Percentiles rank a stretch among this genome's conserved stretches.
These are phyloP conservation scores for Alternaria incomplexa DNA, from an alignment of 2,329 filamentous ascomycete genomes.

Conservation along the genomic window DNA sequence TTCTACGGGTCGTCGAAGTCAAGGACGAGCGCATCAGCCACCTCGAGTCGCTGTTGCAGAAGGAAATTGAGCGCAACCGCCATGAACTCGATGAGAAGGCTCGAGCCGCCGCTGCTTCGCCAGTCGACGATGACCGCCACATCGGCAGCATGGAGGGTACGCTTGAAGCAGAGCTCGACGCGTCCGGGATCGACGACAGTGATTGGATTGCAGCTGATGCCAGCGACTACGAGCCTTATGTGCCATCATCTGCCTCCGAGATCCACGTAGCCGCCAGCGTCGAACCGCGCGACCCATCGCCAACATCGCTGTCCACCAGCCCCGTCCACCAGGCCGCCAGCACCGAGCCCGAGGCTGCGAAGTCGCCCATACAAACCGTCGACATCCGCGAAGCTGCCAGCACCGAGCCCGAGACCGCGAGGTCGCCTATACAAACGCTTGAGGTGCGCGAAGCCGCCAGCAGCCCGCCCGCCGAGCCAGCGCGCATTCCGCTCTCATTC, in stretches of 20 bases:
- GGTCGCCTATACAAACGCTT: neutral
- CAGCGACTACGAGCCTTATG: constrained; percentile 6
- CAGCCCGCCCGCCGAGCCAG: neutral
- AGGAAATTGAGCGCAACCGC: constrained; percentile 16
- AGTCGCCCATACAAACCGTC: neutral
- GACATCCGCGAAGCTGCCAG: neutral
- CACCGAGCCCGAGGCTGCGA: neutral
- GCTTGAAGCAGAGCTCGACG: constrained; percentile 22
- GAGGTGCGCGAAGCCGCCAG: neutral
- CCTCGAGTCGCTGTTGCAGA: constrained; percentile 29
- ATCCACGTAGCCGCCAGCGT: neutral
- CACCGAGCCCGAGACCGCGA: neutral
- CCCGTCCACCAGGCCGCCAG: neutral
- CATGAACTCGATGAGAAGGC: constrained; percentile 14
- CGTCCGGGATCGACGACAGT: constrained; percentile 1
- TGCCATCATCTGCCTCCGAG: neutral
- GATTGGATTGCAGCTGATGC: constrained; percentile 11
- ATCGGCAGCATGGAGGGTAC: constrained; percentile 12
- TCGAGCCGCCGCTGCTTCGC: constrained; percentile 16
- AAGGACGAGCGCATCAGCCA: constrained; percentile 34
- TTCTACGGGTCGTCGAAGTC: constrained; percentile 17
- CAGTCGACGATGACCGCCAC: constrained; percentile 8
- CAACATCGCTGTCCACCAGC: neutral
- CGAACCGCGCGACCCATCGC: neutral
- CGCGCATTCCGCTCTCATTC: neutral